Evolutionary conservation across 2,329 filamentous ascomycete genomes (phyloP), one percentile per base, ranked within the genome.

Genomic region (Escovopsis weberi): DNA sequence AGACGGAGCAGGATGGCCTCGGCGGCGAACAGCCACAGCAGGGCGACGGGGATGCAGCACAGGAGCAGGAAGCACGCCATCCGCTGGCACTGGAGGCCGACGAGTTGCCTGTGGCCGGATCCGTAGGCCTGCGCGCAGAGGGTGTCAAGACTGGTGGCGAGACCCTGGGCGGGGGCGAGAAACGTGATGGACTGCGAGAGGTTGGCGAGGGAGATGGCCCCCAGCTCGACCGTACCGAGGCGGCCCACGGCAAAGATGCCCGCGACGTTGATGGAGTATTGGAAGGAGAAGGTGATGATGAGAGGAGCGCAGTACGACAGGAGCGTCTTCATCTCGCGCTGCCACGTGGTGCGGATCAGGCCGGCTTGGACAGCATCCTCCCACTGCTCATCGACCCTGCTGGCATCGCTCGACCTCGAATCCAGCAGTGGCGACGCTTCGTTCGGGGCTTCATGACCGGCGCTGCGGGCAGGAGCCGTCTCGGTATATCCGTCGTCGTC

Each of bases 51-150:
- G 15, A 86, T 68, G 2, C 78, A 82, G 49, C 87, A 71, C 3
- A 70, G 58, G 66, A 82, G 80, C 3, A 91, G 70, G 55, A 91
- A 88, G 55, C 70, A 82, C 1, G 84, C 68, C 84, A 89, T 89
- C 44, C 84, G 73, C 62, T 91, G 83, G 48, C 85, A 72, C 53
- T 91, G 85, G 43, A 91, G 60, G 2, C 85, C 85, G 10, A 96
- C 89, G 5, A 96, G 74, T 51, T 88, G 83, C 57, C 83, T 93
- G 58, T 82, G 83, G 0, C 89, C 89, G 1, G 85, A 93, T 2
- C 91, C 89, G 57, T 93, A 96, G 1, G 91, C 89, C 61, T 96
- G 89, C 0, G 89, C 78, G 59, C 89, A 95, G 2, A 96, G 76
- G 0, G 89, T 96, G 61, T 96, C 89, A 33, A 96, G 69, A 49